Evolutionary conservation across 257 asterid species (phyloP).

Genomic region (Ligustrum vulgare): DNA sequence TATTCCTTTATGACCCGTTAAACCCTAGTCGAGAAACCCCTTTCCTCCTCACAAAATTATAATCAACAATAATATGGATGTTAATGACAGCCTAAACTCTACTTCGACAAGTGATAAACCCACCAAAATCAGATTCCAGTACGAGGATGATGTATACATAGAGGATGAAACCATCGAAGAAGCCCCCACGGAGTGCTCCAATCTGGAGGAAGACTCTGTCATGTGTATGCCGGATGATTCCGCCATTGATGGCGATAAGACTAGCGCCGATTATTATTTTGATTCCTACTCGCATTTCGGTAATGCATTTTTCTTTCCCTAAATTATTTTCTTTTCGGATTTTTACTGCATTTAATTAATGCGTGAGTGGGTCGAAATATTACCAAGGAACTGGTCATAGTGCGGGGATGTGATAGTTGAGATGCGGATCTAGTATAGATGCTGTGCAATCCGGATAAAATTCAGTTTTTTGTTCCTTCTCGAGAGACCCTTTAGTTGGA

Average conservation of each 20-base stretch:
- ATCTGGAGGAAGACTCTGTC: slow-evolving; percentile 61
- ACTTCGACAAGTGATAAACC: not conserved
- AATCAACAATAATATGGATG: slow-evolving; percentile 6
- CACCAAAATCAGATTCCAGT: slow-evolving; percentile 32
- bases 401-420: not conserved
- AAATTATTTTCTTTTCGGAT: not conserved
- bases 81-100: not conserved
- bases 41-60: not conserved
- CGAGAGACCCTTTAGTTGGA: not conserved
- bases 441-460: not conserved
- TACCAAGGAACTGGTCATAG: not conserved
- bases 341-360: not conserved
- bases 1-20: not conserved
- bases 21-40: slow-evolving; percentile 11
- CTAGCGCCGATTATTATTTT: slow-evolving; percentile 96
- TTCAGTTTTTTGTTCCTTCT: not conserved
- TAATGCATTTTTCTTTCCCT: slow-evolving; percentile 19
- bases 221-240: slow-evolving; percentile 65
- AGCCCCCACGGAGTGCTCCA: slow-evolving; percentile 57
- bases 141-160: slow-evolving; percentile 23
- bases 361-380: not conserved
- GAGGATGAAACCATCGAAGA: slow-evolving; percentile 46
- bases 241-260: slow-evolving; percentile 49
- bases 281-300: slow-evolving; percentile 98
- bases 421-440: not conserved